These are phyloP conservation scores for Suillus cothurnatus DNA, from an alignment of 768 basidiomycete genomes.

Conservation along the genomic window DNA sequence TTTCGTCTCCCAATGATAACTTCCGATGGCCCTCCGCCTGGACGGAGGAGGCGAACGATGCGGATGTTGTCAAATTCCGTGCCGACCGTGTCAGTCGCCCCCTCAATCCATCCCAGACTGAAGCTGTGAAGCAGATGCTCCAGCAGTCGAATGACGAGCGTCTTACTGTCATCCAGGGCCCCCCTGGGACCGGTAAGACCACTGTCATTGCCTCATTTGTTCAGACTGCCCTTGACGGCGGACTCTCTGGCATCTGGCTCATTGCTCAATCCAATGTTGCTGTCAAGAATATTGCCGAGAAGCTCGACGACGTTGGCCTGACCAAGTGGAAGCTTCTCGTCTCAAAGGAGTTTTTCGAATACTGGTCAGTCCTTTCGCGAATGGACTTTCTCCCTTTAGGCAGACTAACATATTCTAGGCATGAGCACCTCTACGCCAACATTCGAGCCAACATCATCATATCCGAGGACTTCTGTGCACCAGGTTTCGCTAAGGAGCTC, in stretches of 20 bases:
- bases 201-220: conserved; percentile 72
- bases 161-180: conserved; percentile 46
- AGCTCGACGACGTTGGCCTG: conserved; percentile 59
- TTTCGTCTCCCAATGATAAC: conserved; percentile 24
- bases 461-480: conserved; percentile 39
- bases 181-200: conserved; percentile 75
- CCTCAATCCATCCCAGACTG: conserved; percentile 42
- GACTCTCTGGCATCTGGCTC: conserved; percentile 66
- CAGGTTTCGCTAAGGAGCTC: conserved; percentile 29
- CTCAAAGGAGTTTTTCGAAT: conserved; percentile 65
- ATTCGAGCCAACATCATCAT: conserved; percentile 54
- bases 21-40: conserved; percentile 42
- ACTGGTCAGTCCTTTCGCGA: conserved; percentile 51
- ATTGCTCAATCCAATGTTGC: conserved; percentile 86
- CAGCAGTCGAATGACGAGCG: conserved; percentile 34
- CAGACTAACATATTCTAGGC: conserved; percentile 48
- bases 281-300: conserved; percentile 88
- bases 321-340: conserved; percentile 66
- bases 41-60: conserved; percentile 18
- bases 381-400: conserved; percentile 9
- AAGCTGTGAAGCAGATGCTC: conserved; percentile 42
- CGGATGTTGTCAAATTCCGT: conserved; percentile 21
- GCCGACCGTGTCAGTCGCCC: conserved; percentile 24
- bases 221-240: conserved; percentile 42
- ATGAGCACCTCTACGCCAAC: conserved; percentile 71